Evolutionary conservation across 1,284 basidiomycete species (phyloP).

Genomic region (Tylopilus sp.): DNA sequence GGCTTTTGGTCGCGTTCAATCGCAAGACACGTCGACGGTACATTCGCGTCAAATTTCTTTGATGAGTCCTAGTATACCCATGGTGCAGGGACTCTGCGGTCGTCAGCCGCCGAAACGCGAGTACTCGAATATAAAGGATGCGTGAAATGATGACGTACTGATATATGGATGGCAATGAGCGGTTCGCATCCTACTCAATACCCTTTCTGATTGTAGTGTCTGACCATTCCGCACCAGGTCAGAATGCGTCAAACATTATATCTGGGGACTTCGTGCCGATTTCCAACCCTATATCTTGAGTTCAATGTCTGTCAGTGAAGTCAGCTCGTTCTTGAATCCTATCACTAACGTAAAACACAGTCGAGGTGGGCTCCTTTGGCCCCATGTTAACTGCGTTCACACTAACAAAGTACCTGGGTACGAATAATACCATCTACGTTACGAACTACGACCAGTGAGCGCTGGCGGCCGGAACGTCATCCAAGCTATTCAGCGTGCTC

Average conservation of each 20-base stretch:
- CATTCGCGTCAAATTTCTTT: slow-evolving; percentile 31
- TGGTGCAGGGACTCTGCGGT: slow-evolving; percentile 37
- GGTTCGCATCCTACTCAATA: slow-evolving; percentile 30
- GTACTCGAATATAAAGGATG: slow-evolving; percentile 12
- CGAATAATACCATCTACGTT: slow-evolving; percentile 40
- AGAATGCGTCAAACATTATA: slow-evolving; percentile 25
- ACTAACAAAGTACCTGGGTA: slow-evolving; percentile 42
- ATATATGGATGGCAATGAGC: slow-evolving; percentile 13
- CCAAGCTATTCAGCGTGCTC: slow-evolving; percentile 38
- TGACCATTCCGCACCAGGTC: slow-evolving; percentile 25
- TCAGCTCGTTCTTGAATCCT: not conserved
- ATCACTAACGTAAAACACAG: slow-evolving; percentile 25
- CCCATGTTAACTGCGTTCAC: slow-evolving; percentile 42
- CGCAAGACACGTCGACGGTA: slow-evolving; percentile 40
- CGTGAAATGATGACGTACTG: not conserved
- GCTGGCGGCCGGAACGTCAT: slow-evolving; percentile 40
- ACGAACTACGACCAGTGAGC: slow-evolving; percentile 46
- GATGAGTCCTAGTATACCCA: slow-evolving; percentile 31
- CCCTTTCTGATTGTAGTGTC: slow-evolving; percentile 40
- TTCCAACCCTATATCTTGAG: slow-evolving; percentile 42
- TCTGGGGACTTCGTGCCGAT: slow-evolving; percentile 30
- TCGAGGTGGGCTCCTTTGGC: slow-evolving; percentile 45
- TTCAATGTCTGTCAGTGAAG: slow-evolving; percentile 42
- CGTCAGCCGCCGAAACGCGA: slow-evolving; percentile 32
- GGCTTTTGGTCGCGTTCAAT: slow-evolving; percentile 35